Evolutionary conservation across 2,329 filamentous ascomycete genomes (phyloP).

Genomic region (Alternaria dauci): DNA sequence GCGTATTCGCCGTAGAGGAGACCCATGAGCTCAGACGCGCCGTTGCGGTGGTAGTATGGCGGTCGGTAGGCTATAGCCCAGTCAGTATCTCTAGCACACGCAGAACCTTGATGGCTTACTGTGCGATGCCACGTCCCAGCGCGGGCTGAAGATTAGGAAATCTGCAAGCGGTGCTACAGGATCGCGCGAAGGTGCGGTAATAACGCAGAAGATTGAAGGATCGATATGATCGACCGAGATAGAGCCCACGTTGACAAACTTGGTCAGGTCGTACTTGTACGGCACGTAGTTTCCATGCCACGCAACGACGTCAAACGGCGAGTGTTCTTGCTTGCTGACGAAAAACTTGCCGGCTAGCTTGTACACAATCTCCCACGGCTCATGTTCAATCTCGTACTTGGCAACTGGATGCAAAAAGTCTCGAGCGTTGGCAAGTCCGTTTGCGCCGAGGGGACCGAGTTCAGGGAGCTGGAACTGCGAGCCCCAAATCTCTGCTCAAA

Average conservation of each 20-base stretch:
- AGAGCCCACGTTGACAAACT: constrained; percentile 77
- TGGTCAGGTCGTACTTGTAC: constrained; percentile 81
- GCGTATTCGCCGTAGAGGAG: constrained; percentile 68
- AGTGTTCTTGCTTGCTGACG: constrained; percentile 70
- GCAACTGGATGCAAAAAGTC: constrained; percentile 80
- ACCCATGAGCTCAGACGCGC: constrained; percentile 73
- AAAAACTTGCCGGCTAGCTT: constrained; percentile 72
- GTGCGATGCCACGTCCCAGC: constrained; percentile 68
- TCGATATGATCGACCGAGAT: constrained; percentile 81
- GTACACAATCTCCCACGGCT: constrained; percentile 57
- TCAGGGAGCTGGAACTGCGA: constrained; percentile 51
- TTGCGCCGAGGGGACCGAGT: constrained; percentile 51
- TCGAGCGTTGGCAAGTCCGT: constrained; percentile 52
- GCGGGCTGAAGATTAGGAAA: constrained; percentile 71
- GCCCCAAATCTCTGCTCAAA: constrained; percentile 48
- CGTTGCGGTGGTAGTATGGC: constrained; percentile 71
- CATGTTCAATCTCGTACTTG: constrained; percentile 63
- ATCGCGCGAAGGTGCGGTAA: constrained; percentile 66
- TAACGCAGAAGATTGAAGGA: constrained; percentile 76
- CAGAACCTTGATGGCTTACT: constrained; percentile 39
- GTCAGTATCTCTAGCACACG: constrained; percentile 3
- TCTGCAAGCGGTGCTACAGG: constrained; percentile 70
- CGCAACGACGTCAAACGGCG: constrained; percentile 79
- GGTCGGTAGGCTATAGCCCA: constrained; percentile 44
- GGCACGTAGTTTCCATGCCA: constrained; percentile 81